Conservation (phyloP, 148 eudicot genomes). For the Oxyria digyna region DNA sequence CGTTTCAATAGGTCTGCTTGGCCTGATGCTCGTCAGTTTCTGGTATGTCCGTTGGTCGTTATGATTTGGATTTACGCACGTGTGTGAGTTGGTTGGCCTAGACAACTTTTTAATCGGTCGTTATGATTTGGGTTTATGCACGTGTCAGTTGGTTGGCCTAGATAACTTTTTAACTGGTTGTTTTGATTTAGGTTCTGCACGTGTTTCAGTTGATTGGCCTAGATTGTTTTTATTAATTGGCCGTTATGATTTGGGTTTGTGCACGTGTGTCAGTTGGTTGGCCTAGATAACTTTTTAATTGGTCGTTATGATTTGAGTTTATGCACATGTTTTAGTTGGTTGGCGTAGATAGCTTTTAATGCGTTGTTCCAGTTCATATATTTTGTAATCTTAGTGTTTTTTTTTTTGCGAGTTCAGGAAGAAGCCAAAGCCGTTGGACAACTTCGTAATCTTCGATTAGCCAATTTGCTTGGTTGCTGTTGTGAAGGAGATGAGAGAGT, state of each 20-base stretch:
- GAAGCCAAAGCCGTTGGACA: constrained; percentile 93
- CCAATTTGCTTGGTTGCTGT: constrained; percentile 88
- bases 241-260: no score
- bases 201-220: background rate
- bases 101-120: background rate
- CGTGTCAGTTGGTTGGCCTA: background rate
- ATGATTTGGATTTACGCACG: background rate
- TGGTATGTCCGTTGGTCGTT: constrained; percentile 32
- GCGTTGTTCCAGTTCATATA: background rate
- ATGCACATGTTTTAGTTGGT: background rate
- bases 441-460: constrained; percentile 64
- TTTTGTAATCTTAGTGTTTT: background rate
- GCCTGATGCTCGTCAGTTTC: constrained; percentile 83
- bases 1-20: constrained; percentile 92
- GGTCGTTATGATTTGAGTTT: background rate
- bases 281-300: background rate
- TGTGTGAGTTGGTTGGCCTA: background rate
- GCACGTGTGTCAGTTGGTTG: background rate
- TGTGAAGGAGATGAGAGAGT: constrained; percentile 79
- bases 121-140: background rate
- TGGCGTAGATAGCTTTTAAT: background rate
- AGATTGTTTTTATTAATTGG: background rate
- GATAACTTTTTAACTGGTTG: no score
- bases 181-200: no score
- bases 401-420: constrained; percentile 36